phyloP scores from a whole-genome alignment of 257 asterid species.

The Lycium barbarum region DNA sequence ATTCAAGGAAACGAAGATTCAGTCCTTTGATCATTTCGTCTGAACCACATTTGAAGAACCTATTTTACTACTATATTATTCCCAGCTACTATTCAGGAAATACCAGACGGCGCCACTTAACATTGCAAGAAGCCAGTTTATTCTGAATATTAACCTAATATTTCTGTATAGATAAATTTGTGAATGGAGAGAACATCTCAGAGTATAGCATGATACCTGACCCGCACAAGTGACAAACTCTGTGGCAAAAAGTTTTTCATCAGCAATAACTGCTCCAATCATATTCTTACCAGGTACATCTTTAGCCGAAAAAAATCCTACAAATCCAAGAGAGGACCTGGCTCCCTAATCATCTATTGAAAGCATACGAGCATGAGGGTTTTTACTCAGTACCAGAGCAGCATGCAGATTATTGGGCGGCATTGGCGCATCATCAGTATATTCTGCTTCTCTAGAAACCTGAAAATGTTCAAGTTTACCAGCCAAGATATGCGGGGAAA shows the following conservation, averaged over 20 bases:
- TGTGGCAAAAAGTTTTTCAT: constrained; percentile 87
- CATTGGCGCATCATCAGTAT: constrained; percentile 90
- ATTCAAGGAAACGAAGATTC: background rate
- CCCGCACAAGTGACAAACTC: constrained; percentile 90
- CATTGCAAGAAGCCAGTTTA: constrained; percentile 15
- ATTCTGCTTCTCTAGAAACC: constrained; percentile 99
- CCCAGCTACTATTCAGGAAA: background rate
- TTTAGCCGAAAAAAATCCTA: constrained; percentile 75
- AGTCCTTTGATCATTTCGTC: background rate
- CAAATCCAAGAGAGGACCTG: constrained; percentile 76
- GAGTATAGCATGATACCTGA: constrained; percentile 59
- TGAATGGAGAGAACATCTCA: background rate
- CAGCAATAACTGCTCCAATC: constrained; percentile 73
- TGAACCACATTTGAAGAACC: background rate
- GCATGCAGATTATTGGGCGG: constrained; percentile 90
- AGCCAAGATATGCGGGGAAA: constrained; percentile 32
- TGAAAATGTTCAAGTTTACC: constrained; percentile 41
- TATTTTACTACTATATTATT: background rate
- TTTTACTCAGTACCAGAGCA: constrained; percentile 76
- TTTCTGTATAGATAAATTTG: background rate
- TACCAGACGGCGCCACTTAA: background rate
- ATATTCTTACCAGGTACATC: constrained; percentile 71
- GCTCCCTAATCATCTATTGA: constrained; percentile 75
- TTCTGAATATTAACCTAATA: constrained; percentile 24
- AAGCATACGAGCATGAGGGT: constrained; percentile 90